These are phyloP conservation scores for Saturnispora zaruensis DNA, from an alignment of 805 yeast species.

Conservation along the genomic window DNA sequence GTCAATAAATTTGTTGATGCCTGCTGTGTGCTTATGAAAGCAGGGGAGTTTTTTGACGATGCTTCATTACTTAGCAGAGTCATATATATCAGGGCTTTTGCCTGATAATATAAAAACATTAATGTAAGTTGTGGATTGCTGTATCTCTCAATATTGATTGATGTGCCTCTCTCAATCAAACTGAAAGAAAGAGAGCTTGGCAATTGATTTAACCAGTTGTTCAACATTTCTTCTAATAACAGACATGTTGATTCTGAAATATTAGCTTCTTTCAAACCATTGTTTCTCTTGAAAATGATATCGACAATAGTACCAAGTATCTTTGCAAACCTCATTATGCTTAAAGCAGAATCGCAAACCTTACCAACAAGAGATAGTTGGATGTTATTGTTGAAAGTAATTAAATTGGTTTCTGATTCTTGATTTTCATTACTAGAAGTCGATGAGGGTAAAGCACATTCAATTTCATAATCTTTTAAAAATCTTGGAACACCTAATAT, in stretches of 20 bases:
- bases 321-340: conserved; percentile 60
- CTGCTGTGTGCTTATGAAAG: conserved; percentile 61
- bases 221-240: conserved; percentile 55
- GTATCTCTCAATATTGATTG: conserved; percentile 28
- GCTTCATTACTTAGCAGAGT: conserved; percentile 47
- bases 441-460: conserved; percentile 71
- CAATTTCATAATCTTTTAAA: conserved; percentile 72
- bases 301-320: conserved; percentile 69
- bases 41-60: conserved; percentile 37
- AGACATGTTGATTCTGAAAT: conserved; percentile 27
- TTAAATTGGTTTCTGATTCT: conserved; percentile 44
- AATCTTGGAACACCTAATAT: conserved; percentile 78
- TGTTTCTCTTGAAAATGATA: conserved; percentile 54
- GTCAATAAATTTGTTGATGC: conserved; percentile 54
- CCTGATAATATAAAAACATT: conserved; percentile 50
- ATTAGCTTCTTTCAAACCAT: conserved; percentile 22
- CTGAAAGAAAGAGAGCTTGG: conserved; percentile 56
- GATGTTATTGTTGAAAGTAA: conserved; percentile 46
- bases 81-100: conserved; percentile 54
- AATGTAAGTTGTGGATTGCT: conserved; percentile 44
- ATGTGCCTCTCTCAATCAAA: conserved; percentile 47
- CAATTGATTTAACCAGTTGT: conserved; percentile 68
- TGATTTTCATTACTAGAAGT: conserved; percentile 29
- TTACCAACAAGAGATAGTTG: conserved; percentile 60
- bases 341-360: conserved; percentile 54